Percentiles rank a stretch among this genome's conserved stretches.
These are phyloP conservation scores for Pisolithus orientalis DNA, from an alignment of 768 basidiomycete species.

Conservation along the genomic window DNA sequence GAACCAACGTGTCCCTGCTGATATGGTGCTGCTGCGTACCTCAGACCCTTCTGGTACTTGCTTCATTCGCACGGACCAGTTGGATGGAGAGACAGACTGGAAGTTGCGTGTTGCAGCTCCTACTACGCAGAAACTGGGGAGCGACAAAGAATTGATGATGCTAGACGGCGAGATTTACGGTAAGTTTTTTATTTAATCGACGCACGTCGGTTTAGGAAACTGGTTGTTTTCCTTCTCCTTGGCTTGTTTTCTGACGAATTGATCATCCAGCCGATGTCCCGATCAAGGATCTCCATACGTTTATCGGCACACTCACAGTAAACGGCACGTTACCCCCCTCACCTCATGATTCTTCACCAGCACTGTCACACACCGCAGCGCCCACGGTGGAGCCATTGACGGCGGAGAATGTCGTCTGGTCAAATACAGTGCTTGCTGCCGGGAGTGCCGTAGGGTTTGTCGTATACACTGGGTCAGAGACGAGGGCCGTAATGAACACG, in stretches of 20 bases:
- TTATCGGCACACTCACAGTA: constrained; percentile 87
- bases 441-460: constrained; percentile 91
- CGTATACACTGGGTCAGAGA: constrained; percentile 91
- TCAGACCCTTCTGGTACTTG: constrained; percentile 89
- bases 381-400: constrained; percentile 77
- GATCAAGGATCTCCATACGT: constrained; percentile 93
- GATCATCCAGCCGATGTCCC: constrained; percentile 73
- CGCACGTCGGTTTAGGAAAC: neutral
- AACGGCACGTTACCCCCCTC: constrained; percentile 25
- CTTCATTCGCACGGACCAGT: constrained; percentile 95
- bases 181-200: constrained; percentile 27
- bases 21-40: constrained; percentile 84
- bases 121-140: constrained; percentile 66
- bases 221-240: neutral
- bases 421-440: constrained; percentile 95
- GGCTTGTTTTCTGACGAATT: neutral
- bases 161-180: constrained; percentile 90
- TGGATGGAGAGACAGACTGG: constrained; percentile 99
- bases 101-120: constrained; percentile 89
- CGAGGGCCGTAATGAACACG: constrained; percentile 97
- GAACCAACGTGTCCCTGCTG: constrained; percentile 95
- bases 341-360: constrained; percentile 14
- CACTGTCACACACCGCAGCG: constrained; percentile 26
- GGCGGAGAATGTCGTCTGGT: constrained; percentile 94
- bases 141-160: constrained; percentile 45